Conservation (phyloP, 805 yeast species). For the Blastobotrys mokoenaii region DNA sequence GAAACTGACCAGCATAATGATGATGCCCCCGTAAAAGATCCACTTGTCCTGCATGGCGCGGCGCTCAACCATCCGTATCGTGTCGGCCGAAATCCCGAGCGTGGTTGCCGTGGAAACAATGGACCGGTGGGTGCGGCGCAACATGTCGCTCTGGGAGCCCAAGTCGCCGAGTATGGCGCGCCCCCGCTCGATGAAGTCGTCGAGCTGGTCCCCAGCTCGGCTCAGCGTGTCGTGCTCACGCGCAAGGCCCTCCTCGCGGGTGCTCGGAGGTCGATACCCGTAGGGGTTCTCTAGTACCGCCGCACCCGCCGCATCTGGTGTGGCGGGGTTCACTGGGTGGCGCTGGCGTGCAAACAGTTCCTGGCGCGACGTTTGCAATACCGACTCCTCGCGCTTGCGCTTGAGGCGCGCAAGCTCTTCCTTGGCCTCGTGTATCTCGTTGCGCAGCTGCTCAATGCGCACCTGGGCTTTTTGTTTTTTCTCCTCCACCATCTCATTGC, state of each 20-base stretch:
- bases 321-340: constrained; percentile 14
- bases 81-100: constrained; percentile 77
- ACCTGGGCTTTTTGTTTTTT: constrained; percentile 49
- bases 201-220: constrained; percentile 73
- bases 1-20: constrained; percentile 54
- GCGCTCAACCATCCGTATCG: constrained; percentile 70
- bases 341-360: constrained; percentile 49
- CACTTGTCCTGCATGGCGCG: constrained; percentile 81
- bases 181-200: constrained; percentile 87
- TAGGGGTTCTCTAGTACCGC: constrained; percentile 24
- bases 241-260: constrained; percentile 53
- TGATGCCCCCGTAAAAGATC: constrained; percentile 70
- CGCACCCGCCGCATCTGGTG: constrained; percentile 9
- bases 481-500: constrained; percentile 49
- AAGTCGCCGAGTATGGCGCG: constrained; percentile 76
- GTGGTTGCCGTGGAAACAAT: constrained; percentile 66
- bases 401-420: constrained; percentile 47
- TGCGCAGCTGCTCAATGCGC: constrained; percentile 51
- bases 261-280: constrained; percentile 8
- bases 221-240: constrained; percentile 53
- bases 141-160: constrained; percentile 71
- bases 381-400: constrained; percentile 43
- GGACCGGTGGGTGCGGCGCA: constrained; percentile 51
- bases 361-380: constrained; percentile 39
- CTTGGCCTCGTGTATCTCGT: constrained; percentile 35